Evolutionary conservation across 2,329 filamentous ascomycete genomes (phyloP), one percentile per base, ranked within the genome.

Genomic region (Elsinoe fawcettii): DNA sequence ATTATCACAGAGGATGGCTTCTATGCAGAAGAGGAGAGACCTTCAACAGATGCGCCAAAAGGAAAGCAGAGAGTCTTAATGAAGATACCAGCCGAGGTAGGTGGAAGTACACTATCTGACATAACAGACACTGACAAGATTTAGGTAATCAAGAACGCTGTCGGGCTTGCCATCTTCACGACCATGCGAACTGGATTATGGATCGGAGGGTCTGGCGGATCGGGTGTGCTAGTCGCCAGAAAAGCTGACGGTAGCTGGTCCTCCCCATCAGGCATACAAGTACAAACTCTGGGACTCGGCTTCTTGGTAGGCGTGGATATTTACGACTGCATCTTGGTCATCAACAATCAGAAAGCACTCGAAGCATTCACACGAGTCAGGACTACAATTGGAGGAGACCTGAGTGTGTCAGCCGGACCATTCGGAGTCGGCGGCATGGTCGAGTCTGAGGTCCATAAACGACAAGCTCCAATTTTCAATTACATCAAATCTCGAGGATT

Each of bases 111-210:
- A 18, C 2, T 7, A 18, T 30, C 30, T 7, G 53, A 5, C 8
- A 1, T 46, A 20, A 7, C 12, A 12, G 18, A 8, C 22, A 30
- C 22, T 25, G 12, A 30, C 23, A 23, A 18, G 37, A 7, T n/a
- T 2, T 75, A 86, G 66, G 89, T 96, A 58, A 89, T 97, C 64
- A 83, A 88, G 67, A 88, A 93, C 73, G 90, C 91, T 25, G 90
- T 92, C 63, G 92, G 90, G 9, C 80, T 97, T 58, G 91, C 90
- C 56, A 88, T 97, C 63, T 96, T 96, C 74, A 96, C 91, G 0
- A 95, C 90, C 27, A 95, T 96, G 90, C 85, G 92, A 59, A 92
- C 89, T 12, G 92, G 92, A 11, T 75, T 96, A 30, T 96, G 91
- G 88, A 80, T 95, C 64, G 92, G 88, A 46, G 92, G 92, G 46